These are phyloP conservation scores for Xylariaceae sp. DNA, from an alignment of 2,329 filamentous ascomycete species.

Conservation along the genomic window DNA sequence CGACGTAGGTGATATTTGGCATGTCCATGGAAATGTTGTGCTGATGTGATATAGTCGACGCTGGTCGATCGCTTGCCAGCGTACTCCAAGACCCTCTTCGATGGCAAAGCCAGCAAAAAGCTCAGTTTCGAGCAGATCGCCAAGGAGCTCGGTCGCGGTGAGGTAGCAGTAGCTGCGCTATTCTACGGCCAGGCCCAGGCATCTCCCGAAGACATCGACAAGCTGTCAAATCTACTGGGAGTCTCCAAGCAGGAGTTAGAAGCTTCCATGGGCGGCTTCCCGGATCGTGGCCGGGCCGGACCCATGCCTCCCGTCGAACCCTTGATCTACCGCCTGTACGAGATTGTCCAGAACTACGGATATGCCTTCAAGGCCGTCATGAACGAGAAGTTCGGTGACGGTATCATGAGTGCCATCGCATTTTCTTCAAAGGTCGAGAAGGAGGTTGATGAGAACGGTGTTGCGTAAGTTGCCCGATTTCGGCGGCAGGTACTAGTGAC, in stretches of 20 bases:
- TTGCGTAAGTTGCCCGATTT: conserved; percentile 38
- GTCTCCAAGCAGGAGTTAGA: conserved; percentile 55
- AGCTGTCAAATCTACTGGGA: conserved; percentile 62
- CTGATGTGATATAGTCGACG: conserved; percentile 47
- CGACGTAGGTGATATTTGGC: conserved; percentile 21
- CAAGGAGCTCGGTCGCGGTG: conserved; percentile 67
- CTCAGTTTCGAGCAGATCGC: conserved; percentile 79
- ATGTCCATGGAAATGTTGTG: neutral
- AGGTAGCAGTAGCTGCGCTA: conserved; percentile 80
- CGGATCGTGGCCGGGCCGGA: conserved; percentile 73
- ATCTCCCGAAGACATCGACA: conserved; percentile 61
- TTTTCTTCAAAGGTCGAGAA: conserved; percentile 92
- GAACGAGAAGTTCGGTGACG: conserved; percentile 92
- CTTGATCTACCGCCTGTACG: conserved; percentile 84
- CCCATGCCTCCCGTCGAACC: conserved; percentile 85
- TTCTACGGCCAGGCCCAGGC: conserved; percentile 87
- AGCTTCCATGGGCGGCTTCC: conserved; percentile 65
- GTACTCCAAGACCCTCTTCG: conserved; percentile 71
- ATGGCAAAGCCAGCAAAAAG: conserved; percentile 70
- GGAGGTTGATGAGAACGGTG: conserved; percentile 80
- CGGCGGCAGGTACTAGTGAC: neutral
- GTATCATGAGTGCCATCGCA: conserved; percentile 94
- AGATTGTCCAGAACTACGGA: conserved; percentile 95
- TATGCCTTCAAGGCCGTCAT: conserved; percentile 93
- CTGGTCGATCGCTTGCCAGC: conserved; percentile 66